Conservation (phyloP, 768 basidiomycete genomes). For the Boletus huronensis region DNA sequence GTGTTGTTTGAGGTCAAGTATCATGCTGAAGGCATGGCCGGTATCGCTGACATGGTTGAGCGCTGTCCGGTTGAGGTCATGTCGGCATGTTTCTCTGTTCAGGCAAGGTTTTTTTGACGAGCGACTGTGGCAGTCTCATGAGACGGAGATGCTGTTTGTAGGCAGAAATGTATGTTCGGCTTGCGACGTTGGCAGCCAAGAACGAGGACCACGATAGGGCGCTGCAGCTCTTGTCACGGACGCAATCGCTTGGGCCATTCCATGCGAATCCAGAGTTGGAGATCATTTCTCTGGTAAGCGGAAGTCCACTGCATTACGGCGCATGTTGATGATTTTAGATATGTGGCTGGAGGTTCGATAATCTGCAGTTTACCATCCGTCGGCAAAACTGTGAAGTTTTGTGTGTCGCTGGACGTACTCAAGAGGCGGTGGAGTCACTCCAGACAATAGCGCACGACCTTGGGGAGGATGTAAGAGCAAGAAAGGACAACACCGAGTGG, state of each 20-base stretch:
- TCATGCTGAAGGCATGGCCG: constrained; percentile 13
- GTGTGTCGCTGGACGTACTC: background rate
- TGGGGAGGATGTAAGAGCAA: background rate
- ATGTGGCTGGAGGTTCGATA: constrained; percentile 12
- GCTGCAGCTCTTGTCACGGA: background rate
- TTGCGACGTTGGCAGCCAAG: constrained; percentile 1
- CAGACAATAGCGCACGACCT: background rate
- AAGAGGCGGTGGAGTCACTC: background rate
- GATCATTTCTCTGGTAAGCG: background rate
- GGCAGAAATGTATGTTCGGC: constrained; percentile 7
- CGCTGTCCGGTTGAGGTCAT: constrained; percentile 1
- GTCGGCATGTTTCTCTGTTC: background rate
- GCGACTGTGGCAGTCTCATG: background rate
- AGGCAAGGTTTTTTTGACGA: background rate
- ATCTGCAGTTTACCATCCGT: background rate
- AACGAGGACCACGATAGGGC: background rate
- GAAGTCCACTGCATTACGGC: background rate
- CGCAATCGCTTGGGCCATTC: constrained; percentile 5
- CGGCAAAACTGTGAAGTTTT: constrained; percentile 3
- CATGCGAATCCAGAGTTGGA: background rate
- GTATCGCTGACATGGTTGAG: constrained; percentile 2
- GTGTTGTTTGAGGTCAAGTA: constrained; percentile 8
- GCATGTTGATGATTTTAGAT: background rate
- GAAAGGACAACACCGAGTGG: constrained; percentile 4
- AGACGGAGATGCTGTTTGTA: background rate